Base-by-base conservation (phyloP, 805 yeast species). In the Saturnispora ahearnii region DNA sequence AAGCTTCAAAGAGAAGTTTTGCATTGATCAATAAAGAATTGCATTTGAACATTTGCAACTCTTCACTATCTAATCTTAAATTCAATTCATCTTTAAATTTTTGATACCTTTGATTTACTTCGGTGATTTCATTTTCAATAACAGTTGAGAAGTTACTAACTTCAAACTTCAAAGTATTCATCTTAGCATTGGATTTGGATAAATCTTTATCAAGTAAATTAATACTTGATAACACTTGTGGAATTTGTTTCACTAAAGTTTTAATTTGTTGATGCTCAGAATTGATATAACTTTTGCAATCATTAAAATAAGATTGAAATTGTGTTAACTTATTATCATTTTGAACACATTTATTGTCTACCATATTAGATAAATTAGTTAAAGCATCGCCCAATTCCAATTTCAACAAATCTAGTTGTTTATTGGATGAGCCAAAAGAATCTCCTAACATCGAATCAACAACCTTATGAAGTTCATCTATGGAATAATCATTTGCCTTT, bases 1-100 rank as follows among this genome's bases (percentile, higher is more conserved):
- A 56, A 2, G 66, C 59, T 43, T 64, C 65, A 46, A 63, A 57
- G 33, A 64, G 37, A 22, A 59, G 53, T 48, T 62, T 57, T 8
- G 67, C 55, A 42, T 59, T 57, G 1, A 56, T 24, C 8, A 62
- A 48, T 50, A 60, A 45, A 2, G 63, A 42, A 41, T 59, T 59
- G 38, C 66, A 56, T 47, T 63, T 65, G 46, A 54, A 58, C 7
- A 62, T 29, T 26, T 59, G 62, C 26, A 62, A 47, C 15, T 58
- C 57, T 6, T 59, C 11, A 1, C 13, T 33, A 28, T 44, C 51
- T 22, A 50, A 26, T 12, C 44, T 48, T 4, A 22, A 13, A 15
- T 45, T 24, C 7, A 50, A 18, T 6, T 46, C 43, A 5, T 28
- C 13, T 6, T 42, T 36, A 28, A 47, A 45, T 7, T 22, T 40